A percentile compares a stretch with the other conserved stretches of the same genome.
These are phyloP conservation scores for Hibiscus tridactylites DNA, from an alignment of 345 rosid genomes.

Conservation along the genomic window DNA sequence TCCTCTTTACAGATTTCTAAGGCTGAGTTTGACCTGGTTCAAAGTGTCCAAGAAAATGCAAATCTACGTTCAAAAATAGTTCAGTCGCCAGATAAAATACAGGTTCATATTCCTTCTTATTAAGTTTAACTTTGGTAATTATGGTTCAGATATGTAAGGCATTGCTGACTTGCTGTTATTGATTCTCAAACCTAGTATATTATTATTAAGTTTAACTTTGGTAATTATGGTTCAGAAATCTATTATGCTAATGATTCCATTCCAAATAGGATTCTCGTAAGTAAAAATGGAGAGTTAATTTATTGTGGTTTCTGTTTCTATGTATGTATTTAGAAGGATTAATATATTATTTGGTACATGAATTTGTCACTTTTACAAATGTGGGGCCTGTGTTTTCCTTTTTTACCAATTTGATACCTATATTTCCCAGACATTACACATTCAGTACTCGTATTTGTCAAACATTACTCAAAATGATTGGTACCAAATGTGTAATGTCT, in stretches of 20 bases:
- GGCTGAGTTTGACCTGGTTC: slow-evolving; percentile 73
- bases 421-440: too few species aligned
- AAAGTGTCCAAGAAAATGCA: slow-evolving; percentile 80
- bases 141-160: background rate
- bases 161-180: background rate
- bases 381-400: too few species aligned
- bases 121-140: background rate
- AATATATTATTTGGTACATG: too few species aligned
- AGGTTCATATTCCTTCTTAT: slow-evolving; percentile 33
- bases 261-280: background rate
- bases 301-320: background rate
- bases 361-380: too few species aligned
- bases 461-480: too few species aligned
- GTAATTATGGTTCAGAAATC: too few species aligned
- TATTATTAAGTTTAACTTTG: too few species aligned
- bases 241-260: background rate
- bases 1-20: slow-evolving; percentile 52
- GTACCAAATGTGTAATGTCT: too few species aligned
- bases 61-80: slow-evolving; percentile 70
- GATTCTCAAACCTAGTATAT: background rate
- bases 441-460: too few species aligned
- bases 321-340: background rate
- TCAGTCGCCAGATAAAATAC: slow-evolving; percentile 90
- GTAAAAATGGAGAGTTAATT: background rate
- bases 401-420: too few species aligned